Percentiles rank a stretch among this genome's conserved stretches.
Evolutionary conservation across 2,329 filamentous ascomycete genomes (phyloP).

Genomic region (Hypoxylon sp.): DNA sequence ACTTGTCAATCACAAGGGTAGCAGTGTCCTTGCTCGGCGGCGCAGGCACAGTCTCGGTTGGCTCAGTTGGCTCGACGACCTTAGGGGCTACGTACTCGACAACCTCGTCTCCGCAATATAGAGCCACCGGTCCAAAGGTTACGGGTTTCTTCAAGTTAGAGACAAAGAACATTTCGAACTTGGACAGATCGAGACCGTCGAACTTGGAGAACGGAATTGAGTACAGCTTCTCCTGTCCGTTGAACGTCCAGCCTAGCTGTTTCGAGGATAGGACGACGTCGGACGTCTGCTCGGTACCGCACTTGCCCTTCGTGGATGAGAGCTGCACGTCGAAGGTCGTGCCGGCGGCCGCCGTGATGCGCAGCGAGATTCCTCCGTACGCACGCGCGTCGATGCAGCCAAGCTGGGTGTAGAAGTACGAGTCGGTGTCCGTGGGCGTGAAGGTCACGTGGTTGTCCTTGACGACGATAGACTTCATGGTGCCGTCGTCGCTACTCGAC

Average conservation of each 20-base stretch:
- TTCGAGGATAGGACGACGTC: conserved; percentile 60
- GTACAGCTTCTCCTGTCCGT: conserved; percentile 72
- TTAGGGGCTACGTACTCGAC: conserved; percentile 65
- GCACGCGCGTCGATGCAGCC: conserved; percentile 66
- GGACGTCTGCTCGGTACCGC: conserved; percentile 57
- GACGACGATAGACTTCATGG: conserved; percentile 69
- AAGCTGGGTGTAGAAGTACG: conserved; percentile 72
- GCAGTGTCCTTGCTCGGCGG: conserved; percentile 62
- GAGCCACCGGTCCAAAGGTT: conserved; percentile 69
- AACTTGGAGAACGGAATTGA: conserved; percentile 69
- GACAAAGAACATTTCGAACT: conserved; percentile 68
- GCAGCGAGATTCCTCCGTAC: conserved; percentile 70
- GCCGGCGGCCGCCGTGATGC: conserved; percentile 67
- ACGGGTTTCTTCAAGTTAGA: conserved; percentile 62
- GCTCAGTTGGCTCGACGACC: conserved; percentile 58
- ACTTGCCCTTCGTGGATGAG: conserved; percentile 60
- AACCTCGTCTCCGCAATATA: conserved; percentile 69
- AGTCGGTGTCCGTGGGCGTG: conserved; percentile 62
- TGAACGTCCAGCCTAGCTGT: conserved; percentile 72
- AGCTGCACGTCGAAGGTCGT: conserved; percentile 68
- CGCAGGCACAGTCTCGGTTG: conserved; percentile 64
- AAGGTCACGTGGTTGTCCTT: conserved; percentile 66
- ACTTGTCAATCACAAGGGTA: conserved; percentile 72
- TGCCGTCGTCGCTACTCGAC: conserved; percentile 69
- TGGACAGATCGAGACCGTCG: conserved; percentile 63